Percentiles rank a stretch among this genome's conserved stretches.
Conservation (phyloP, 2,329 filamentous ascomycete genomes). For the Alternaria gansuensis region DNA sequence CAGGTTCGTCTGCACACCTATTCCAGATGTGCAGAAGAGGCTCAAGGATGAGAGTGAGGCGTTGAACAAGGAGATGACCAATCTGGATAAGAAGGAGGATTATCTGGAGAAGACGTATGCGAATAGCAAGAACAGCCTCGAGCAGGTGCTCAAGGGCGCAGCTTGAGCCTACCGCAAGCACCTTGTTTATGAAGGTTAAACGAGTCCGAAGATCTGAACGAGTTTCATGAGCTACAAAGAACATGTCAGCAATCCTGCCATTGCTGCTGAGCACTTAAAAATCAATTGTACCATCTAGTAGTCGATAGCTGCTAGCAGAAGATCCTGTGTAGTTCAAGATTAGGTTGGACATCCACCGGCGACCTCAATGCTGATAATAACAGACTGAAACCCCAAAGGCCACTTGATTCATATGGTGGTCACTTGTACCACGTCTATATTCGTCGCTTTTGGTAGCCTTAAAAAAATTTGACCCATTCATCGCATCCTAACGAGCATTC, state of each 20-base stretch:
- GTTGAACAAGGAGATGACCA: constrained; percentile 78
- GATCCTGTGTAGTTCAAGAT: too few relatives aligned
- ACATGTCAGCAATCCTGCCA: not conserved
- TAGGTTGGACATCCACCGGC: not conserved
- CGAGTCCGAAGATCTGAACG: too few relatives aligned
- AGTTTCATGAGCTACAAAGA: not conserved
- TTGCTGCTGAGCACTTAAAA: not conserved
- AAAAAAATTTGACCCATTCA: constrained; percentile 5
- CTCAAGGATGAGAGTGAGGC: constrained; percentile 77
- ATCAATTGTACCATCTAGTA: not conserved
- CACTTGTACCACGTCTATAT: not conserved
- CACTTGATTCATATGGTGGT: not conserved
- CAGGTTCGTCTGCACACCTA: constrained; percentile 88
- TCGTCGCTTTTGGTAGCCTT: not conserved
- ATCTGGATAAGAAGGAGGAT: constrained; percentile 85
- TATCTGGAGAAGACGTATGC: constrained; percentile 95
- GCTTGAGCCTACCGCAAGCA: constrained; percentile 20
- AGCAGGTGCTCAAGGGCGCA: constrained; percentile 76
- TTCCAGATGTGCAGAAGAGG: constrained; percentile 76
- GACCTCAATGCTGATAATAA: not conserved
- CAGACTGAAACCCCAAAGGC: not conserved
- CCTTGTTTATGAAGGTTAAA: not conserved
- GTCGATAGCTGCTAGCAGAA: not conserved
- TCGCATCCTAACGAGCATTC: constrained; percentile 76
- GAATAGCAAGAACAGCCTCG: constrained; percentile 90